Conservation (phyloP, 306 rosid genomes). For the Corylus heterophylla region DNA sequence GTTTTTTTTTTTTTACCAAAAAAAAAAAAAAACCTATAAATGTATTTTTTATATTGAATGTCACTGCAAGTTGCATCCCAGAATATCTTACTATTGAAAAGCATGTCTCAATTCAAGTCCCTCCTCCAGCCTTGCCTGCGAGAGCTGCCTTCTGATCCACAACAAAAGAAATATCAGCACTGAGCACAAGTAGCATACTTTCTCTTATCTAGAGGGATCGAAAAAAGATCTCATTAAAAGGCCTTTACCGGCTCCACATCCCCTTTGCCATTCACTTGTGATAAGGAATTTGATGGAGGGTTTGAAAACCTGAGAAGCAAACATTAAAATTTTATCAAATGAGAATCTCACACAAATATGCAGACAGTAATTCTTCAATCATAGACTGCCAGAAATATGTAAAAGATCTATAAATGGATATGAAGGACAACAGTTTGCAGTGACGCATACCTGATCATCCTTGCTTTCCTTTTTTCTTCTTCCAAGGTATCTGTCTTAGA, state of each 20-base stretch:
- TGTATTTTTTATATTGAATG: neutral
- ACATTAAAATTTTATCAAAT: neutral
- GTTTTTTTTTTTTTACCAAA: too few species aligned
- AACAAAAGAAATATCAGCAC: constrained; percentile 33
- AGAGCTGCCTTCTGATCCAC: constrained; percentile 51
- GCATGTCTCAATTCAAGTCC: constrained; percentile 44
- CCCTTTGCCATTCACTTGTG: constrained; percentile 57
- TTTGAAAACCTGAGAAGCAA: constrained; percentile 60
- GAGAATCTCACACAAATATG: neutral
- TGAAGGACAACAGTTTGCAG: neutral
- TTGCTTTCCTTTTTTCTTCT: constrained; percentile 81
- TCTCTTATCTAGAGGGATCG: too few species aligned
- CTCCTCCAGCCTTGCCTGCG: constrained; percentile 69
- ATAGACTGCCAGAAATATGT: neutral
- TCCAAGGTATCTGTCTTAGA: constrained; percentile 64
- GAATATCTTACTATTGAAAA: constrained; percentile 47
- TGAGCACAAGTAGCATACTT: neutral
- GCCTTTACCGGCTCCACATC: constrained; percentile 59
- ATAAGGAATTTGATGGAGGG: constrained; percentile 36
- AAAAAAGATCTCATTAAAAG: neutral
- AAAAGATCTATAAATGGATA: neutral
- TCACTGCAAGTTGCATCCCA: constrained; percentile 24
- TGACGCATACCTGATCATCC: constrained; percentile 61
- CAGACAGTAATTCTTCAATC: neutral
- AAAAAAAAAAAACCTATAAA: neutral